phyloP scores from a whole-genome alignment of 2,329 filamentous ascomycete species.

The Cladosporium sp. region DNA sequence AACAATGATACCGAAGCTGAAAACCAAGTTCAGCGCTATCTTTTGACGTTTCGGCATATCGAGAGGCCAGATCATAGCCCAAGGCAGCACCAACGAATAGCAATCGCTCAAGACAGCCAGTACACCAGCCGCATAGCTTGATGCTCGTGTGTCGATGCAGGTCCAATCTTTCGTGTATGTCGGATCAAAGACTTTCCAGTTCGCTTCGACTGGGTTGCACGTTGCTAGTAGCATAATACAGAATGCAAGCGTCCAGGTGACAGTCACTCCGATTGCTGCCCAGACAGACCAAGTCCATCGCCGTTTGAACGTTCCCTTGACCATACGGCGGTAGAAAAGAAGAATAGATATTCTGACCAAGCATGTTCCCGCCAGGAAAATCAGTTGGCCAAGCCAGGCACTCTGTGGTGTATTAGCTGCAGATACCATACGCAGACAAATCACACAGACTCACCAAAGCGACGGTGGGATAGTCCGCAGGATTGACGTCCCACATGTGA shows the following conservation, averaged over 20 bases:
- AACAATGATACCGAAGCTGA: constrained; percentile 26
- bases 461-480: neutral
- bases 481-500: constrained; percentile 10
- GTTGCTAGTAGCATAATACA: constrained; percentile 20
- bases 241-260: constrained; percentile 37
- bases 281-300: constrained; percentile 36
- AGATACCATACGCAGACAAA: no score
- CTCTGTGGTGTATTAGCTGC: constrained; percentile 12
- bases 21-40: constrained; percentile 18
- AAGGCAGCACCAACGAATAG: constrained; percentile 20
- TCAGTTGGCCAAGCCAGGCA: constrained; percentile 31
- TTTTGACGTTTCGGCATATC: constrained; percentile 41
- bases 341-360: constrained; percentile 36
- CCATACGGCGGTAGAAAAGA: constrained; percentile 41
- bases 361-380: constrained; percentile 30
- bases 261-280: constrained; percentile 36
- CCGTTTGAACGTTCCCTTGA: constrained; percentile 31
- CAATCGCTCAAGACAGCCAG: constrained; percentile 20
- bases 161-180: constrained; percentile 22
- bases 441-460: neutral
- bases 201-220: constrained; percentile 17
- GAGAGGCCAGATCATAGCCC: constrained; percentile 41
- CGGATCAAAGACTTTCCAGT: constrained; percentile 18
- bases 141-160: constrained; percentile 27
- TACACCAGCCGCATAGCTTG: constrained; percentile 21